Base-by-base conservation (phyloP, 495 filamentous ascomycete genomes). In the Xylaria longipes region DNA sequence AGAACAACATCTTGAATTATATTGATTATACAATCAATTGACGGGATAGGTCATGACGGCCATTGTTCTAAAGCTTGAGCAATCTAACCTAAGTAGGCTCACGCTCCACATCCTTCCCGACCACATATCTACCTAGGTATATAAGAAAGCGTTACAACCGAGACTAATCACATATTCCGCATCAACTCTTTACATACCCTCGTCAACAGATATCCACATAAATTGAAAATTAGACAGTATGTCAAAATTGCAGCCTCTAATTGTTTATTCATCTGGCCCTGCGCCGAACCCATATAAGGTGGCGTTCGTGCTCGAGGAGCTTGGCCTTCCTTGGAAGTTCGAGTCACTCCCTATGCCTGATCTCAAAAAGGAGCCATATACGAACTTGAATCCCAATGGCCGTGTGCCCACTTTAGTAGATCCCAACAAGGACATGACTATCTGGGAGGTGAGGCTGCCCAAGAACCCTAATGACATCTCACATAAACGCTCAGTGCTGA, bases 371-470 rank as follows among this genome's bases (percentile, higher is more conserved):
- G 77, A 81, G 15, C 78, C 81, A 0, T 94, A 81, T 79, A 77
- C 81, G 14, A 80, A 81, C 12, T 73, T 92, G 82, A 94, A 93
- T 76, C 91, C 90, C 70, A 94, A 94, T 78, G 92, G 92, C 62
- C 90, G 93, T 43, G 60, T 63, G 11, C 60, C 60, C 3, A 43
- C 60, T 27, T 27, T 63, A 9, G 60, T 63, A 17, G 60, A 63
- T 17, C 60, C 60, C 1, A 63, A 63, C 12, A 63, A 41, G 12
- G 60, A 43, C 25, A 63, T 63, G 60, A 43, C 37, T 17, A 27
- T 63, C 60, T 63, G 60, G 60, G 92, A 93, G 81, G 91, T 87
- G 82, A 3, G 0, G 57, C 68, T 63, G 22, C 9, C 80, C 89
- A 72, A 88, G 14, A 4, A 9, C 8, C 60, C 37, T 27, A 6